phyloP scores from a whole-genome alignment of 768 basidiomycete species.

The Lentinula raphanica region DNA sequence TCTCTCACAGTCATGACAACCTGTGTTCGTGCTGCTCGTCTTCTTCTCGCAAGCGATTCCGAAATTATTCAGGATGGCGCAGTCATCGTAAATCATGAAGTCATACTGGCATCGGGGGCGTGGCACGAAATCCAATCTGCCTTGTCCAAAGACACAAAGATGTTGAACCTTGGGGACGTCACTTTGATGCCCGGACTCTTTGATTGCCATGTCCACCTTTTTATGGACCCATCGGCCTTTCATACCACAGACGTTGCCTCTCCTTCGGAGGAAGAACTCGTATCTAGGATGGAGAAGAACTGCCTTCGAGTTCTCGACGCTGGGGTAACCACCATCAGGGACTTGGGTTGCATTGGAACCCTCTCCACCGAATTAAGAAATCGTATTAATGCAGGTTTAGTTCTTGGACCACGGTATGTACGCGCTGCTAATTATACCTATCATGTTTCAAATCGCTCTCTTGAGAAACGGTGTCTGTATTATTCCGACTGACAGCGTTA shows the following conservation, averaged over 20 bases:
- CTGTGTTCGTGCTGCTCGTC: neutral
- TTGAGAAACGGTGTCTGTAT: neutral
- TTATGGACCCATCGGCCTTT: conserved; percentile 1
- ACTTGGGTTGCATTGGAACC: conserved; percentile 1
- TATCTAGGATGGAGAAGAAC: conserved; percentile 2
- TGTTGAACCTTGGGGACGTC: conserved; percentile 2
- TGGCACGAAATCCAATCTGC: neutral
- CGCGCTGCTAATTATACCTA: neutral
- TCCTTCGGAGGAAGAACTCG: neutral
- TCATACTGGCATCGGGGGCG: neutral
- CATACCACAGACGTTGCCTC: neutral
- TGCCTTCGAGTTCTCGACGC: conserved; percentile 2
- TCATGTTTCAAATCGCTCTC: neutral
- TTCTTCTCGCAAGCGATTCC: neutral
- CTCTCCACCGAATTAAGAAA: neutral
- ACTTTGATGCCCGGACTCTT: conserved; percentile 7
- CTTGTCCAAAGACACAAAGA: neutral
- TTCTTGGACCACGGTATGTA: conserved; percentile 4
- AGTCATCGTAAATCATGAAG: neutral
- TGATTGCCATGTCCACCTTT: conserved; percentile 9
- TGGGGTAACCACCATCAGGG: conserved; percentile 3
- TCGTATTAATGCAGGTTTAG: neutral
- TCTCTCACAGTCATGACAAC: neutral
- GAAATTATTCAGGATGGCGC: conserved; percentile 4
- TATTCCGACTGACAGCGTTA: neutral